Conservation (phyloP, 768 basidiomycete species). For the Phaffia tasmanica region DNA sequence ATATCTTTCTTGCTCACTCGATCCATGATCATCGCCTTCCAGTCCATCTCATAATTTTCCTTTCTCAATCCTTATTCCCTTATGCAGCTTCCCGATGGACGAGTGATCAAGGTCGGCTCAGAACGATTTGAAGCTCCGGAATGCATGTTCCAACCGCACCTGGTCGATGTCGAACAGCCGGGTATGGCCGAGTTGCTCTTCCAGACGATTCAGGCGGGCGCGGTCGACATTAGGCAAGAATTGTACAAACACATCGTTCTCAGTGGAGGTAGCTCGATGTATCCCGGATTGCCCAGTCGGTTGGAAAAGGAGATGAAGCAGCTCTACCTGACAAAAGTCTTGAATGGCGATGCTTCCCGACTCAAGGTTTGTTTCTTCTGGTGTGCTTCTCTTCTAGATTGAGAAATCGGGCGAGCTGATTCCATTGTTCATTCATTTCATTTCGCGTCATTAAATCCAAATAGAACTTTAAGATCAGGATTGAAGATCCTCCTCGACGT, state of each 20-base stretch:
- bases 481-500: slow-evolving; percentile 93
- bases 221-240: slow-evolving; percentile 77
- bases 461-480: slow-evolving; percentile 98
- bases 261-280: slow-evolving; percentile 97
- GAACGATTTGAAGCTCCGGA: slow-evolving; percentile 98
- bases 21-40: background rate
- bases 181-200: slow-evolving; percentile 97
- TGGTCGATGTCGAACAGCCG: slow-evolving; percentile 93
- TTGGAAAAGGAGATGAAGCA: slow-evolving; percentile 99
- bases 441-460: background rate
- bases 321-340: slow-evolving; percentile 82
- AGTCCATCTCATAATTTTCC: background rate
- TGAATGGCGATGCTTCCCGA: slow-evolving; percentile 68
- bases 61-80: slow-evolving; percentile 4
- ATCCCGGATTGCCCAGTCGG: slow-evolving; percentile 90
- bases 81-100: slow-evolving; percentile 78
- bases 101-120: slow-evolving; percentile 91
- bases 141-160: slow-evolving; percentile 99
- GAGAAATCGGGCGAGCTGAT: background rate
- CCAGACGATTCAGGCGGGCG: slow-evolving; percentile 83
- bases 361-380: slow-evolving; percentile 54
- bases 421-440: background rate
- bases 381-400: background rate
- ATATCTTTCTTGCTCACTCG: background rate
- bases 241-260: slow-evolving; percentile 97